Evolutionary conservation across 129 eudicot species (phyloP), one percentile per base, ranked within the genome.

Genomic region (Erigeron canadensis): DNA sequence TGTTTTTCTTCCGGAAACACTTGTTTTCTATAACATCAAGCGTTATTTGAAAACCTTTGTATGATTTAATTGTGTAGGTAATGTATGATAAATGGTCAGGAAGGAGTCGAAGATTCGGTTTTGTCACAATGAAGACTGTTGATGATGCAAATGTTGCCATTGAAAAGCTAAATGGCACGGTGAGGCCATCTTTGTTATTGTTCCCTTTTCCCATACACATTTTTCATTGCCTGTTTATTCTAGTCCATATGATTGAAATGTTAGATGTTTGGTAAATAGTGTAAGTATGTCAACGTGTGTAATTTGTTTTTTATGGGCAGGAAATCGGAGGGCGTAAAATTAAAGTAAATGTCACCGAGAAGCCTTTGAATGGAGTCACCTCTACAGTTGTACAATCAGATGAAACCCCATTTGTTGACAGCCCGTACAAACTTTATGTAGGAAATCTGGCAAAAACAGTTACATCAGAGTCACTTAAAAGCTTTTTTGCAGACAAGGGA

Each of bases 381-480:
- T 19, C 74, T 23, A 71, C 95, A 8, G 17, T 76, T 70, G 85
- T 84, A 61, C 95, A 87, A 80, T 71, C 87, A n/a, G 98, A 89
- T 38, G 96, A 89, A 58, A 67, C 69, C 59, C 90, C 87, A 37
- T 94, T 89, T 54, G 78, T 94, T 53, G 98, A 89, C 87, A 89
- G 95, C 70, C 92, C 92, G 5, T 70, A 94, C 84, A 94, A 94
- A 72, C 89, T 94, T 51, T 89, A 94, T 45, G 95, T 87, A 37
- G 98, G 98, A 7, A 94, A 89, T 83, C 96, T 94, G 65, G 96
- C 95, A 58, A 94, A 87, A 82, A 84, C 88, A 0, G 96, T 86
- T 63, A 94, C 98, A 37, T 76, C 93, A 10, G 98, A 87, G 7
- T 63, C 78, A 4, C 89, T 94, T 22, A 87, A 89, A 80, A 75